These are phyloP conservation scores for Hypoxylon lienhwacheense DNA, from an alignment of 495 filamentous ascomycete genomes.

Conservation along the genomic window DNA sequence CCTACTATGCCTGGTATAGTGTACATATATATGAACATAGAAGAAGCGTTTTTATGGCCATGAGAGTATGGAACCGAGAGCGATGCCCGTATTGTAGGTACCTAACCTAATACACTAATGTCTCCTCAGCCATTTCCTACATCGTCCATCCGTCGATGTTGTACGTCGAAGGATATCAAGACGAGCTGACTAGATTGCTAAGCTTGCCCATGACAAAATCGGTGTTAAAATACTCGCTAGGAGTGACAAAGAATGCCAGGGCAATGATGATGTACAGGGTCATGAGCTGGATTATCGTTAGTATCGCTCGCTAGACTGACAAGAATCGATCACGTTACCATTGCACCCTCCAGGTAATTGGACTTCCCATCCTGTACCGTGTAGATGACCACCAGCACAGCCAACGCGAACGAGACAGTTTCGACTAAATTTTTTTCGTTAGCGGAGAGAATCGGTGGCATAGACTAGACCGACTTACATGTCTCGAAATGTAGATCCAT, in stretches of 20 bases:
- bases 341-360: conserved; percentile 91
- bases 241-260: conserved; percentile 87
- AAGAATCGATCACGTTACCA: conserved; percentile 59
- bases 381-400: conserved; percentile 87
- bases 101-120: not conserved
- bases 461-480: conserved; percentile 45
- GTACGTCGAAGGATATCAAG: conserved; percentile 10
- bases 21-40: conserved; percentile 18
- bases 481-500: conserved; percentile 92
- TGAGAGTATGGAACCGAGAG: conserved; percentile 7
- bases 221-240: conserved; percentile 56
- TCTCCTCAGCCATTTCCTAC: no score
- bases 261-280: conserved; percentile 79
- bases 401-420: conserved; percentile 90
- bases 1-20: no score
- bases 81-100: not conserved
- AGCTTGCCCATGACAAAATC: conserved; percentile 16
- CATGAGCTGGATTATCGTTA: conserved; percentile 45
- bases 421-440: conserved; percentile 59
- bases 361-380: conserved; percentile 91
- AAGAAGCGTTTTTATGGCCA: conserved; percentile 4
- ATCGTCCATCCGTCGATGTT: no score
- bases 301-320: not conserved
- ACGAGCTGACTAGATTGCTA: conserved; percentile 10
- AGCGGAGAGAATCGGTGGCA: not conserved